Evolutionary conservation across 2,329 filamentous ascomycete genomes (phyloP), one percentile per base, ranked within the genome.

Genomic region (Xylaria sp.): DNA sequence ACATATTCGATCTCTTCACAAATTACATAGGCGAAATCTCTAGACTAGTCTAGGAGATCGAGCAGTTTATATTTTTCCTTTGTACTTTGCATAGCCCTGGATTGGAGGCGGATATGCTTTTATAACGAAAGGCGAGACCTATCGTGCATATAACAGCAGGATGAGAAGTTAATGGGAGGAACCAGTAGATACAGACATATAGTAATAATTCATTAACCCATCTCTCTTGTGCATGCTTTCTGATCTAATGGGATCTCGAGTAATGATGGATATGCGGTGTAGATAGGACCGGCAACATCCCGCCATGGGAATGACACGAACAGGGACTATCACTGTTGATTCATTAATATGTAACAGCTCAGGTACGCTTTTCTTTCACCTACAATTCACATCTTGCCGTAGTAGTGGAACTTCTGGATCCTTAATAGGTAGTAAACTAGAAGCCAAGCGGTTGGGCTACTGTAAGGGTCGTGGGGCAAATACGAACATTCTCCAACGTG

Each of bases 71-170:
- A 53, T 65, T 70, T 70, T 70, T 66, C 67, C 70, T 70, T 71
- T 71, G 67, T 70, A 59, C 49, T 63, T 70, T 70, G 70, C 67
- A 71, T 71, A 63, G 61, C 62, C 64, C 51, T 48, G 44, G 59
- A 40, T 51, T 57, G 42, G 62, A 63, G 67, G 61, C 48, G 59
- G 44, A 36, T 15, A 63, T 59, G 65, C 59, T 68, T 48, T 54
- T 67, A 61, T 70, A 53, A 67, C 63, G 63, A 66, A 57, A 63
- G 64, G 56, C 48, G 53, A 64, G 65, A 65, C 53, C 61, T 36
- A 33, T 58, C 9, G 59, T 70, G 38, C 40, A 60, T 54, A 59
- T 68, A 62, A 42, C 61, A 65, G 53, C 60, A 44, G 59, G 51
- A 53, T 28, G 40, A 58, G 56, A 51, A 57, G 49, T 26, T 63